phyloP scores from a whole-genome alignment of 164 flowering plant species.

The Warburgia ugandensis region DNA sequence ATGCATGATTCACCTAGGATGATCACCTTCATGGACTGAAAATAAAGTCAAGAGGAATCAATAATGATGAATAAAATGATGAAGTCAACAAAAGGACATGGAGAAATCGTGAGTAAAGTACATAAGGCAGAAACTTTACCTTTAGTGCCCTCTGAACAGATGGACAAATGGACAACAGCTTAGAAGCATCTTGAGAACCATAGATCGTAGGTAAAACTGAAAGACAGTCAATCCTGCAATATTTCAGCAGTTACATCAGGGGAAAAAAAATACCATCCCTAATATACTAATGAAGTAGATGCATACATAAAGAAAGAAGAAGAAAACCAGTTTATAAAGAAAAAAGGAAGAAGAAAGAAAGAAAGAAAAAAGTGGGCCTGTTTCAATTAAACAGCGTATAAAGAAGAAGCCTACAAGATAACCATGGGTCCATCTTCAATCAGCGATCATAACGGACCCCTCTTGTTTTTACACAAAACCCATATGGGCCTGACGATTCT shows the following conservation, averaged over 20 bases:
- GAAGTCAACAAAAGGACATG: neutral
- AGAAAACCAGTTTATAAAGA: too few relatives aligned
- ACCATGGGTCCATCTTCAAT: too few relatives aligned
- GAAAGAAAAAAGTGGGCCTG: too few relatives aligned
- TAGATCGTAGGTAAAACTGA: slow-evolving; percentile 72
- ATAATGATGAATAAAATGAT: neutral
- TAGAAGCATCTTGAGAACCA: slow-evolving; percentile 72
- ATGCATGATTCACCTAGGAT: slow-evolving; percentile 70
- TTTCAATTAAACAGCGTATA: too few relatives aligned
- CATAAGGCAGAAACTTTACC: slow-evolving; percentile 31
- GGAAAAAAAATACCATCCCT: slow-evolving; percentile 3
- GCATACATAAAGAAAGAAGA: too few relatives aligned
- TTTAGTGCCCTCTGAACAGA: slow-evolving; percentile 67
- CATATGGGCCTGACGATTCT: too few relatives aligned
- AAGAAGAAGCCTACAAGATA: too few relatives aligned
- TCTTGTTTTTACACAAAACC: too few relatives aligned
- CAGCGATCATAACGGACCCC: too few relatives aligned
- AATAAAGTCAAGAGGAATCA: slow-evolving; percentile 13
- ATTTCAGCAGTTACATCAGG: slow-evolving; percentile 4
- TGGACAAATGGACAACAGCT: slow-evolving; percentile 66
- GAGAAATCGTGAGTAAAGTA: neutral
- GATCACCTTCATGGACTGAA: slow-evolving; percentile 64
- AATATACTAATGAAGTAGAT: too few relatives aligned
- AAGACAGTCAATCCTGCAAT: slow-evolving; percentile 80
- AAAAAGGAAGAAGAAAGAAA: too few relatives aligned